Percentiles rank a stretch among this genome's conserved stretches.
Evolutionary conservation across 1,284 basidiomycete species (phyloP).

Genomic region (Naganishia cerealis): DNA sequence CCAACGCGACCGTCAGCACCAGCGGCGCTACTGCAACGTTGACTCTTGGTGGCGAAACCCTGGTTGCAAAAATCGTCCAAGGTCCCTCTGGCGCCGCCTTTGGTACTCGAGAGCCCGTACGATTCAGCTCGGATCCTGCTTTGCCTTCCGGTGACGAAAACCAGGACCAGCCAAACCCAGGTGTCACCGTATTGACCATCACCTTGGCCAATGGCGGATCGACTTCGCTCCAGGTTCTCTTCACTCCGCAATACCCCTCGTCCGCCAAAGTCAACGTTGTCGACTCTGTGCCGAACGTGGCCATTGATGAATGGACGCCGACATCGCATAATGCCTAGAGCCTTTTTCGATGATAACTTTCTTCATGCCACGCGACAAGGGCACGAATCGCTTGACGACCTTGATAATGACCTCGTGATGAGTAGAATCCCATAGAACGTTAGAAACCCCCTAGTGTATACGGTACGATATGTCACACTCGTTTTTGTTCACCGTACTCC

Average conservation of each 20-base stretch:
- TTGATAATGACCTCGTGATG: not conserved
- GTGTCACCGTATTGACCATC: constrained; percentile 77
- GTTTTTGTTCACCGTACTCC: constrained; percentile 2
- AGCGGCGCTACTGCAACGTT: constrained; percentile 64
- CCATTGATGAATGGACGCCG: constrained; percentile 68
- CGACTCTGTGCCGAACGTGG: constrained; percentile 64
- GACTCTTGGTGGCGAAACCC: constrained; percentile 62
- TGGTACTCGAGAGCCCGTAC: constrained; percentile 50
- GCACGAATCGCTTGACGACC: constrained; percentile 2
- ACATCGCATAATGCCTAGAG: constrained; percentile 64
- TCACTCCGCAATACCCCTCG: constrained; percentile 80
- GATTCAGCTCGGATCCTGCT: constrained; percentile 65
- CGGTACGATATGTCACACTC: constrained; percentile 2
- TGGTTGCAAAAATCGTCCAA: constrained; percentile 60
- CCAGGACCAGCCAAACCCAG: constrained; percentile 61
- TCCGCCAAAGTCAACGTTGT: constrained; percentile 62
- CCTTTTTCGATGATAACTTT: not conserved
- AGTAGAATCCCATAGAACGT: constrained; percentile 4
- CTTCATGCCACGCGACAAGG: not conserved
- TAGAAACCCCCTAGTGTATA: not conserved
- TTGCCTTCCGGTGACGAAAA: constrained; percentile 58
- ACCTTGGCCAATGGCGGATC: constrained; percentile 64
- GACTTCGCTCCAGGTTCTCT: constrained; percentile 73
- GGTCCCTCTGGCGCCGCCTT: constrained; percentile 51
- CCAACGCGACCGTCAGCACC: constrained; percentile 60